Conservation (phyloP, 192 early-diverging fungal species). For the Globomyces pollinis-pini region DNA sequence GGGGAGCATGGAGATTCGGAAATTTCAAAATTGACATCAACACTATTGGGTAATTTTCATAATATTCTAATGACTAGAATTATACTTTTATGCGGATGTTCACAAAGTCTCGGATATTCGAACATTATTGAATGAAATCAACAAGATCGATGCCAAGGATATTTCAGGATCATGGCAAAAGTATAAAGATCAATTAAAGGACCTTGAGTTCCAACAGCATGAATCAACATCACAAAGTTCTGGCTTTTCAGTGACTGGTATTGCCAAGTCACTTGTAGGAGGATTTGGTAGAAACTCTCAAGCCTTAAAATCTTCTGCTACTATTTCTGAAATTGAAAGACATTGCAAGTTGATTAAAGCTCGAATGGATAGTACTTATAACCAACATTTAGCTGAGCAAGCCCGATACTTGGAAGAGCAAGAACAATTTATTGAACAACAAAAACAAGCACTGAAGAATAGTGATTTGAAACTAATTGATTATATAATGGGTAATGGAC, state of each 20-base stretch:
- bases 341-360: slow-evolving; percentile 68
- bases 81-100: slow-evolving; percentile 25
- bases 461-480: slow-evolving; percentile 75
- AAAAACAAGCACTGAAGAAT: slow-evolving; percentile 84
- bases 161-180: slow-evolving; percentile 30
- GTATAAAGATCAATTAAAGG: slow-evolving; percentile 31
- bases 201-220: too few relatives aligned
- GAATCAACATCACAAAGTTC: too few relatives aligned
- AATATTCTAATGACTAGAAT: slow-evolving; percentile 29
- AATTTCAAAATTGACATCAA: slow-evolving; percentile 75
- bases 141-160: slow-evolving; percentile 22
- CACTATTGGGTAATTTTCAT: slow-evolving; percentile 75
- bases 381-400: slow-evolving; percentile 58
- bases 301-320: too few relatives aligned
- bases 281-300: too few relatives aligned
- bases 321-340: slow-evolving; percentile 50
- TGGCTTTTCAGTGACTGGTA: too few relatives aligned
- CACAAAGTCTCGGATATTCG: slow-evolving; percentile 39
- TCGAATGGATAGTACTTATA: slow-evolving; percentile 56
- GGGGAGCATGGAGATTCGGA: slow-evolving; percentile 75
- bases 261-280: too few relatives aligned
- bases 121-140: slow-evolving; percentile 31
- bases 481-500: slow-evolving; percentile 19
- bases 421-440: slow-evolving; percentile 54
- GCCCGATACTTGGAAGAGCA: slow-evolving; percentile 55